Conservation (phyloP, 257 asterid genomes). For the Cynanchum wilfordii region DNA sequence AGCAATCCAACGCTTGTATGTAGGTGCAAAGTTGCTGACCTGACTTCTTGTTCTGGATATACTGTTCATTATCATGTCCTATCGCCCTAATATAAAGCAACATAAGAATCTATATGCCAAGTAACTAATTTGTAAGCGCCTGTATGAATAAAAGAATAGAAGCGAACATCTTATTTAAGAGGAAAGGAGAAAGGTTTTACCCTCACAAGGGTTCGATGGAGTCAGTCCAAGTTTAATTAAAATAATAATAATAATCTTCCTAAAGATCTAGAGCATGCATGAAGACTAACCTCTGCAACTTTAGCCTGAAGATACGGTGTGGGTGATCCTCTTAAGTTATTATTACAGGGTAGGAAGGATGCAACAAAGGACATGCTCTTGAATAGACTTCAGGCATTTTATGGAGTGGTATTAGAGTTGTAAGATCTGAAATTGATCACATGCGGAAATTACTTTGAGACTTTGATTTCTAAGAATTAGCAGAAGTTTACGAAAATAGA, state of each 20-base stretch:
- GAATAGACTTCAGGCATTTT: slow-evolving; percentile 73
- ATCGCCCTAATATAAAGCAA: slow-evolving; percentile 25
- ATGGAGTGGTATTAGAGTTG: slow-evolving; percentile 71
- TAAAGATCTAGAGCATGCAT: not conserved
- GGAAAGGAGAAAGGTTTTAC: not conserved
- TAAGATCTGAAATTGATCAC: slow-evolving; percentile 58
- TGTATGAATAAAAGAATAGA: not conserved
- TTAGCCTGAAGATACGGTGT: slow-evolving; percentile 85
- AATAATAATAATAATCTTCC: not conserved
- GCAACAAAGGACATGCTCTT: slow-evolving; percentile 69
- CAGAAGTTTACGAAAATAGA: not conserved
- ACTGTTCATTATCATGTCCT: slow-evolving; percentile 45
- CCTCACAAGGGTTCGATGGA: not conserved
- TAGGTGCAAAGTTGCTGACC: slow-evolving; percentile 35
- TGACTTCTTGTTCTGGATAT: slow-evolving; percentile 28
- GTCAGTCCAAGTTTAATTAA: not conserved
- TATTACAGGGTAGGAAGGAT: slow-evolving; percentile 83
- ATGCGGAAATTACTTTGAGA: not conserved
- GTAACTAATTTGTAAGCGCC: not conserved
- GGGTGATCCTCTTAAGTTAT: slow-evolving; percentile 87
- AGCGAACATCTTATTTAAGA: not conserved
- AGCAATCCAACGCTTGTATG: slow-evolving; percentile 61
- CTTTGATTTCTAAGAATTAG: not conserved
- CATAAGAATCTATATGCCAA: not conserved
- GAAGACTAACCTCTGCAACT: slow-evolving; percentile 72